phyloP scores from a whole-genome alignment of 208 protist genomes.

The Leishmania turanica region DNA sequence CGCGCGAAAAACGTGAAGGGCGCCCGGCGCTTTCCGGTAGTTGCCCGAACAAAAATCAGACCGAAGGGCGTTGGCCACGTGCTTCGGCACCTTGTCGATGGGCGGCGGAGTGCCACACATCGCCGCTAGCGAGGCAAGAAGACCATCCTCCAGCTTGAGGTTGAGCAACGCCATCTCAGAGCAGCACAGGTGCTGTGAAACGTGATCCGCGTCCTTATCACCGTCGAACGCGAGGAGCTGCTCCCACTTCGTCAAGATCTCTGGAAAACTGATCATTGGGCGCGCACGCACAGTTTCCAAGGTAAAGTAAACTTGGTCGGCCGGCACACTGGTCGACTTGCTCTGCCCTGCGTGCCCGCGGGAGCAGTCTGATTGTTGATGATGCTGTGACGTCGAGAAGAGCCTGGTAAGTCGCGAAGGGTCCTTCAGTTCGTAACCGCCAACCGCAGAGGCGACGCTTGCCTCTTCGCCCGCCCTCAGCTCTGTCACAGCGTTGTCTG shows the following conservation, averaged over 20 bases:
- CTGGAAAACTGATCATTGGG: slow-evolving; percentile 36
- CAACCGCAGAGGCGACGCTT: neutral
- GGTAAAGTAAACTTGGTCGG: slow-evolving; percentile 7
- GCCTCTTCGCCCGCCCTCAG: neutral
- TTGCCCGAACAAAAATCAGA: neutral
- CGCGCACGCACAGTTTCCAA: slow-evolving; percentile 3
- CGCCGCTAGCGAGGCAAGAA: slow-evolving; percentile 10
- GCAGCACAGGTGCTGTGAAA: slow-evolving; percentile 20
- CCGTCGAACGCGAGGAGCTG: slow-evolving; percentile 6
- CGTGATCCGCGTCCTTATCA: neutral
- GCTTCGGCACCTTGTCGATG: neutral
- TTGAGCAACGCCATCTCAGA: slow-evolving; percentile 58
- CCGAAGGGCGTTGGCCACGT: slow-evolving; percentile 8
- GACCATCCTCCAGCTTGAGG: slow-evolving; percentile 33
- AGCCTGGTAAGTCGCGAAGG: neutral
- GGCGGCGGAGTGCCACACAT: neutral
- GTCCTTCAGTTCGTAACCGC: neutral
- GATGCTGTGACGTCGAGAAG: neutral
- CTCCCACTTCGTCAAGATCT: slow-evolving; percentile 40
- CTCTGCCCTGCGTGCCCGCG: neutral
- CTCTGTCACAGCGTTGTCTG: neutral
- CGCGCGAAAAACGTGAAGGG: neutral
- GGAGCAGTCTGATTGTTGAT: neutral
- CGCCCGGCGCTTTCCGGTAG: neutral
- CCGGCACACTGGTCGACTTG: neutral